A percentile compares a stretch with the other conserved stretches of the same genome.
phyloP scores from a whole-genome alignment of 2,329 filamentous ascomycete species.

The Penicillium sp. region DNA sequence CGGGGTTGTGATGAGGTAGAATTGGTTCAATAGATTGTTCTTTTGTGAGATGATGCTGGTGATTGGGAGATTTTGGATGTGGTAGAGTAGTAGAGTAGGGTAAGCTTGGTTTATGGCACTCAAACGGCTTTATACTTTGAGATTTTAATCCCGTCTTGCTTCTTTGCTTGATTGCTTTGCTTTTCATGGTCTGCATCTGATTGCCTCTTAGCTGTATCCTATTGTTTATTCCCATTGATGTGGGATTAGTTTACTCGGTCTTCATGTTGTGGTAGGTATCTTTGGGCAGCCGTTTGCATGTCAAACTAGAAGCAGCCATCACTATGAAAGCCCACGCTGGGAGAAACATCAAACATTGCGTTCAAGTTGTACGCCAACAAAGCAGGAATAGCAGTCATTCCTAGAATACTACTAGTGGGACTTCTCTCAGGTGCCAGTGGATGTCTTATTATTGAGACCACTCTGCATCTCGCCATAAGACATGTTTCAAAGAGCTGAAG shows the following conservation, averaged over 20 bases:
- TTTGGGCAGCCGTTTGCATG: background rate
- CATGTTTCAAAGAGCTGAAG: background rate
- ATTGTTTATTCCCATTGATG: background rate
- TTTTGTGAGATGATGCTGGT: background rate
- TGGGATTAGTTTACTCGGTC: background rate
- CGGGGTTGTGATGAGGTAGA: too few relatives aligned
- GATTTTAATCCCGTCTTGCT: background rate
- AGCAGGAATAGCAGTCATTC: too few relatives aligned
- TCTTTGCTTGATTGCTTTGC: background rate
- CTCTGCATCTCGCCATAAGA: background rate
- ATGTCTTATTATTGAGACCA: too few relatives aligned
- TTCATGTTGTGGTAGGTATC: background rate
- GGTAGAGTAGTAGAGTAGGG: too few relatives aligned
- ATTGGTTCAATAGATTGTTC: too few relatives aligned
- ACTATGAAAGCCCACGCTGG: background rate
- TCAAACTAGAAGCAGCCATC: background rate
- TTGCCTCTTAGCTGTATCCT: background rate
- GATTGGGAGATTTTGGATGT: background rate
- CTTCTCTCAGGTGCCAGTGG: too few relatives aligned
- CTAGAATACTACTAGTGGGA: too few relatives aligned
- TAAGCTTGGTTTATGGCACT: background rate
- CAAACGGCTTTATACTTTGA: background rate
- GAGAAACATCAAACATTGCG: background rate
- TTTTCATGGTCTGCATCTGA: background rate
- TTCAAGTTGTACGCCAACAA: too few relatives aligned